These are phyloP conservation scores for Talinum fruticosum DNA, from an alignment of 148 eudicot genomes.

Conservation along the genomic window DNA sequence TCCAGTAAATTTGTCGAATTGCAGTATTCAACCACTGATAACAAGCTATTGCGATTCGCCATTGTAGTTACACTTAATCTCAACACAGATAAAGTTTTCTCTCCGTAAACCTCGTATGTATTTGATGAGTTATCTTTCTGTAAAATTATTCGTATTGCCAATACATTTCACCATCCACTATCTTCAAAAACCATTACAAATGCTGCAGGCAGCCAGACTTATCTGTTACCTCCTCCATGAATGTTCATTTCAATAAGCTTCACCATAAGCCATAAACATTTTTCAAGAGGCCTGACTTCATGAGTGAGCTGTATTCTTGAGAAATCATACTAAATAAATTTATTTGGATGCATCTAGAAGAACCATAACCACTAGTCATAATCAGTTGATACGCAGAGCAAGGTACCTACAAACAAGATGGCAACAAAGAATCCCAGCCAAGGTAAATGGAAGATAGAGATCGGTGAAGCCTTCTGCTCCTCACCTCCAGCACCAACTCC, in stretches of 20 bases:
- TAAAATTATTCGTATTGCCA: neutral
- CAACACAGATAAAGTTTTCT: neutral
- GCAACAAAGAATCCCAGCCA: slow-evolving; percentile 78
- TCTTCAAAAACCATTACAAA: slow-evolving; percentile 6
- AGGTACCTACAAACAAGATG: slow-evolving; percentile 99
- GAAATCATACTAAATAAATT: neutral
- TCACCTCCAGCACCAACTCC: slow-evolving; percentile 99
- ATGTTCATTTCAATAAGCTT: neutral
- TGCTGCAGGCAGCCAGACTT: slow-evolving; percentile 6
- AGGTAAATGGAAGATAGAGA: slow-evolving; percentile 74
- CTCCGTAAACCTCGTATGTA: neutral
- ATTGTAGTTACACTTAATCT: neutral
- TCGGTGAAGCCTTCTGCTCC: slow-evolving; percentile 74
- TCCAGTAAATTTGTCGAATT: neutral
- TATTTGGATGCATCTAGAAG: neutral
- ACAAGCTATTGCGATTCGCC: neutral
- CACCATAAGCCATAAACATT: slow-evolving; percentile 5
- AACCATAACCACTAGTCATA: neutral
- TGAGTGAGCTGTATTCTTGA: neutral
- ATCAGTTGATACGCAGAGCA: slow-evolving; percentile 59
- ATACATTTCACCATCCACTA: neutral
- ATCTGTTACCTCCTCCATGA: neutral
- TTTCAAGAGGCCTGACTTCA: neutral
- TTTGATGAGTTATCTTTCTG: neutral
- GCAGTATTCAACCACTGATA: neutral